phyloP scores from a whole-genome alignment of 2,329 filamentous ascomycete species.

The Colletotrichum tanaceti region DNA sequence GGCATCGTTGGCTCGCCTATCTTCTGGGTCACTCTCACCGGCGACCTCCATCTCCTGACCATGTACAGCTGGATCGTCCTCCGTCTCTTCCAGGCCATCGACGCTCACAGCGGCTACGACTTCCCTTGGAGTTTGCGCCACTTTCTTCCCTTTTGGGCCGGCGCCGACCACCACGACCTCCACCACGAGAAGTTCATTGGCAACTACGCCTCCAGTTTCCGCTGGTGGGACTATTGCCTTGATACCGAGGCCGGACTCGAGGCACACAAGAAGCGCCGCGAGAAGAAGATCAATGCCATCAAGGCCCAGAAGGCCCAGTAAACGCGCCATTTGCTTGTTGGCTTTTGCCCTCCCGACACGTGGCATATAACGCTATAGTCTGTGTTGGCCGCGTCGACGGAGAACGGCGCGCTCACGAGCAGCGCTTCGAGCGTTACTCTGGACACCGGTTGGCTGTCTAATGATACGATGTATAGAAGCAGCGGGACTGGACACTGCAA shows the following conservation, averaged over 20 bases:
- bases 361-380: background rate
- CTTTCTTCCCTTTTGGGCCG: slow-evolving; percentile 97
- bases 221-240: slow-evolving; percentile 97
- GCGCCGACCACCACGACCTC: slow-evolving; percentile 93
- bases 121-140: slow-evolving; percentile 98
- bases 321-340: slow-evolving; percentile 41
- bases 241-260: slow-evolving; percentile 94
- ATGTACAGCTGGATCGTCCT: slow-evolving; percentile 98
- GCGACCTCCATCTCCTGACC: slow-evolving; percentile 91
- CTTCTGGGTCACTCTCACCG: slow-evolving; percentile 83
- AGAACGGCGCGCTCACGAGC: background rate
- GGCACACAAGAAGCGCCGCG: slow-evolving; percentile 84
- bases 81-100: slow-evolving; percentile 96
- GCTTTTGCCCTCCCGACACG: background rate
- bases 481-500: slow-evolving; percentile 23
- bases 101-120: slow-evolving; percentile 97
- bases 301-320: slow-evolving; percentile 77
- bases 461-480: slow-evolving; percentile 36
- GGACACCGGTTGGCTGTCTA: slow-evolving; percentile 19
- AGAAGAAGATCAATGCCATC: slow-evolving; percentile 76
- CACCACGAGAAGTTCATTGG: slow-evolving; percentile 99
- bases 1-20: slow-evolving; percentile 87
- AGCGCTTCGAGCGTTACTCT: slow-evolving; percentile 3
- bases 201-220: slow-evolving; percentile 97
- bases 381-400: background rate